Evolutionary conservation across 2,329 filamentous ascomycete species (phyloP).

Genomic region (Penicillium olsonii): DNA sequence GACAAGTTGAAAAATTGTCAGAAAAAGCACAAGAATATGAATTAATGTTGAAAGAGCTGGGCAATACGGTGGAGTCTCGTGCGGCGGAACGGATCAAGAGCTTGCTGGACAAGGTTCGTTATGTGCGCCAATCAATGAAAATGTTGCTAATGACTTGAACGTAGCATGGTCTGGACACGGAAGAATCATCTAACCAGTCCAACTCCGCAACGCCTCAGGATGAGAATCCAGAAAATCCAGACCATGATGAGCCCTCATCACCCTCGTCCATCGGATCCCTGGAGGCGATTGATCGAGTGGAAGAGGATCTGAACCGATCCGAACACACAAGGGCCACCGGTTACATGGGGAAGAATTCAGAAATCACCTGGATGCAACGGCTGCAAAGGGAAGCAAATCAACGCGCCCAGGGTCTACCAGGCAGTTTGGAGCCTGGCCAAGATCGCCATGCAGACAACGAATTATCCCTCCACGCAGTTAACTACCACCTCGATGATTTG

Average conservation of each 20-base stretch:
- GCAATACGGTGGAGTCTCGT: constrained; percentile 33
- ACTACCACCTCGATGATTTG: constrained; percentile 48
- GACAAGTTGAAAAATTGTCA: constrained; percentile 38
- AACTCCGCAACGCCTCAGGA: constrained; percentile 34
- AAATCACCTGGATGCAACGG: constrained; percentile 49
- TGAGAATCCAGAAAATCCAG: constrained; percentile 28
- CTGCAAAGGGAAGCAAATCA: constrained; percentile 42
- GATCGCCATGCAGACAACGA: constrained; percentile 31
- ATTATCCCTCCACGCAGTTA: constrained; percentile 37
- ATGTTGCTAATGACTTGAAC: constrained; percentile 5
- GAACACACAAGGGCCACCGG: constrained; percentile 41
- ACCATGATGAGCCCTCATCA: constrained; percentile 29
- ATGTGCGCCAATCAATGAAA: neutral
- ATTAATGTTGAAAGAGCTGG: constrained; percentile 39
- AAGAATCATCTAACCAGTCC: constrained; percentile 27
- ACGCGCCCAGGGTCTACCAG: constrained; percentile 30
- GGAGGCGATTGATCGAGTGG: constrained; percentile 48
- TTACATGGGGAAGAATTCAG: constrained; percentile 50
- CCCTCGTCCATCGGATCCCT: constrained; percentile 44
- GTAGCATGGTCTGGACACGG: constrained; percentile 28
- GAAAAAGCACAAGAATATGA: constrained; percentile 41
- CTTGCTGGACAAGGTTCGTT: constrained; percentile 40
- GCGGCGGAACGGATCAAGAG: constrained; percentile 38
- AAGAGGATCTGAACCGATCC: constrained; percentile 46
- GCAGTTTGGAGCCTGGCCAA: constrained; percentile 27